Base-by-base conservation (phyloP, 23 red algal species). In the Cyanidiococcus yangmingshanensis region DNA sequence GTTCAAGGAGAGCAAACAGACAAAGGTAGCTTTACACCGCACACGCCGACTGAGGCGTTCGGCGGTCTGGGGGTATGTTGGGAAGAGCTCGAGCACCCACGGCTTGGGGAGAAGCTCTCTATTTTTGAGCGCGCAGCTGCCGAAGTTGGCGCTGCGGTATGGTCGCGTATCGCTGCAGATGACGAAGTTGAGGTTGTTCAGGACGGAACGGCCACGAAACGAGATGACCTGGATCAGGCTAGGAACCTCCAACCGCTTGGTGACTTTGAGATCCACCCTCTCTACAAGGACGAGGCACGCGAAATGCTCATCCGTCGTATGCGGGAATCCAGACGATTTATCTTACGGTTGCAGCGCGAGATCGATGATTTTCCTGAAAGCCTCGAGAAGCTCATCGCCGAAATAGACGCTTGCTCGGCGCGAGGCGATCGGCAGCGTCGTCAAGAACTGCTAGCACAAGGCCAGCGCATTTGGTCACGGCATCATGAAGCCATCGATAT, bases 291-390 rank as follows among this genome's bases (percentile, higher is more conserved):
- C 7, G 45, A 54, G 45, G 45, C 45, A 15, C 45, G 45, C 45
- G 45, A 54, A 21, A 54, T 54, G 45, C 45, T 71, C 32, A 25
- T 71, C n/a, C 63, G 32, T 32, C 63, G 63, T 3, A 71, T 71
- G 63, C 63, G 63, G 16, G 27, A 25, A 25, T 27, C n/a, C 12
- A 12, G 63, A 29, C n/a, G 32, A 29, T 12, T 3, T 7, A 71
- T 71, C 7, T 7, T 35, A 29, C 27, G 27, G 3, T 71, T 71
- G 32, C 63, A 71, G 32, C 3, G 32, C 16, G n/a, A 35, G n/a
- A 71, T 71, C 27, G 63, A 71, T 30, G 7, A 35, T 12, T 30
- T 71, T 71, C 63, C 63, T 2, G 63, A 71, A 30, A 12, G 32
- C 3, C 21, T 71, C 16, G 63, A 71, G 63, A 35, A 25, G 7